A percentile compares a stretch with the other conserved stretches of the same genome.
Evolutionary conservation across 2,329 filamentous ascomycete species (phyloP).

Genomic region (Thermomyces lanuginosus): DNA sequence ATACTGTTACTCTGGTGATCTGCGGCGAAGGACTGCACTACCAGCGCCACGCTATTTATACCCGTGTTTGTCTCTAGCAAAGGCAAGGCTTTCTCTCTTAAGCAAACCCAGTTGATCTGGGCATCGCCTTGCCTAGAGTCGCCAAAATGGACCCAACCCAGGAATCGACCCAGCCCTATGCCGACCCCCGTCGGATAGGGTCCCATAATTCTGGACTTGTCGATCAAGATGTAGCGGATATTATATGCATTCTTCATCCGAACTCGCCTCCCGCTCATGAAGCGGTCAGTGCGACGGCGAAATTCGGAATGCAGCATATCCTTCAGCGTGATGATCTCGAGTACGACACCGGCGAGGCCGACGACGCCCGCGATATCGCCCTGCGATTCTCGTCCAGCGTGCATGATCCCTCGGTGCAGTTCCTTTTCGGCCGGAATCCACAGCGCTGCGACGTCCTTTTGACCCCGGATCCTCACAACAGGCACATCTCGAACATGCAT

Average conservation of each 20-base stretch:
- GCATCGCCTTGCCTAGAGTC: neutral
- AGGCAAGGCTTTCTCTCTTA: too few relatives aligned
- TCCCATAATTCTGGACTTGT: conserved; percentile 68
- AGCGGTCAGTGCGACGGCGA: conserved; percentile 46
- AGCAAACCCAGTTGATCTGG: too few relatives aligned
- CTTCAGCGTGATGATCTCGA: conserved; percentile 35
- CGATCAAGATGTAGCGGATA: conserved; percentile 69
- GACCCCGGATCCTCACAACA: conserved; percentile 50
- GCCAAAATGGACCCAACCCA: conserved; percentile 35
- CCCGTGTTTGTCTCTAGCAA: too few relatives aligned
- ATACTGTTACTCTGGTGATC: too few relatives aligned
- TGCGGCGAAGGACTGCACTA: too few relatives aligned
- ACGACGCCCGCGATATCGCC: conserved; percentile 46
- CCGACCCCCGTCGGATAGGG: conserved; percentile 66
- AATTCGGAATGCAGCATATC: conserved; percentile 41
- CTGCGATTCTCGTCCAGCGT: conserved; percentile 60
- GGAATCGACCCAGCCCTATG: conserved; percentile 57
- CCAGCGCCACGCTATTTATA: too few relatives aligned
- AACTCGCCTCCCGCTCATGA: conserved; percentile 54
- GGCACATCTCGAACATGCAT: conserved; percentile 80
- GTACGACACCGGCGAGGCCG: conserved; percentile 20
- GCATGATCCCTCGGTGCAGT: conserved; percentile 55
- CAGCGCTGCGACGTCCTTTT: conserved; percentile 56
- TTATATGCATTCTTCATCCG: conserved; percentile 76
- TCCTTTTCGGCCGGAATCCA: conserved; percentile 68